Evolutionary conservation across 2,329 filamentous ascomycete genomes (phyloP).

Genomic region (Didymella pomorum): DNA sequence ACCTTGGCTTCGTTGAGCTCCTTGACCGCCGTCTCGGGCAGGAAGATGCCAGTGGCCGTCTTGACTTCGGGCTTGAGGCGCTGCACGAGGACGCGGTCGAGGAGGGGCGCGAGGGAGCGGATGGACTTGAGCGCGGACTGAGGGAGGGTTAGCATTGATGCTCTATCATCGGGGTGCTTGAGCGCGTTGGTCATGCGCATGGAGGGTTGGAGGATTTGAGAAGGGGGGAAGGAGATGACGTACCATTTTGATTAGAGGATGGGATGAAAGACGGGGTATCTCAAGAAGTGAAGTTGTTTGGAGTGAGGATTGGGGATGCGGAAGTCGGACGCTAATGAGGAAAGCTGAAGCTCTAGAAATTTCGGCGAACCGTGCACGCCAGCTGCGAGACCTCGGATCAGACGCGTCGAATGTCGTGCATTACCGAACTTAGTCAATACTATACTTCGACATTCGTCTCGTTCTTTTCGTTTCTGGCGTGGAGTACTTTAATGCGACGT

Average conservation of each 20-base stretch:
- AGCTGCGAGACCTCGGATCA: conserved; percentile 27
- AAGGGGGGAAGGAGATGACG: conserved; percentile 5
- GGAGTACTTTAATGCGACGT: conserved; percentile 30
- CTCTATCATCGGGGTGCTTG: no score
- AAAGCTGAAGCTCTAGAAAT: conserved; percentile 28
- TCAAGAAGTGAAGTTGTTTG: conserved; percentile 21
- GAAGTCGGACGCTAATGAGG: conserved; percentile 22
- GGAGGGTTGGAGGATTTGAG: not conserved
- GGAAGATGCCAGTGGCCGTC: conserved; percentile 96
- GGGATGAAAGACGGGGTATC: conserved; percentile 26
- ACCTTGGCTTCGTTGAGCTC: conserved; percentile 98
- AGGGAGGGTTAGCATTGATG: not conserved
- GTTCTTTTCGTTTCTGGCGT: not conserved
- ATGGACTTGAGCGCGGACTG: conserved; percentile 83
- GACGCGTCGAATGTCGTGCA: conserved; percentile 18
- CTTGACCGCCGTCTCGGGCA: conserved; percentile 95
- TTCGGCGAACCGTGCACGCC: conserved; percentile 26
- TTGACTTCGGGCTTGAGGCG: conserved; percentile 96
- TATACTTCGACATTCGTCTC: not conserved
- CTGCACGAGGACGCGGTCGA: conserved; percentile 98
- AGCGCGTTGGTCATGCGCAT: not conserved
- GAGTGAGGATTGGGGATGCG: conserved; percentile 20
- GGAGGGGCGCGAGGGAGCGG: conserved; percentile 91
- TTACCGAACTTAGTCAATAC: conserved; percentile 2
- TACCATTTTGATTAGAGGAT: conserved; percentile 31